Evolutionary conservation across 352 stramenopile genomes (phyloP), one percentile per base, ranked within the genome.

Genomic region (Pythium myriotylum): DNA sequence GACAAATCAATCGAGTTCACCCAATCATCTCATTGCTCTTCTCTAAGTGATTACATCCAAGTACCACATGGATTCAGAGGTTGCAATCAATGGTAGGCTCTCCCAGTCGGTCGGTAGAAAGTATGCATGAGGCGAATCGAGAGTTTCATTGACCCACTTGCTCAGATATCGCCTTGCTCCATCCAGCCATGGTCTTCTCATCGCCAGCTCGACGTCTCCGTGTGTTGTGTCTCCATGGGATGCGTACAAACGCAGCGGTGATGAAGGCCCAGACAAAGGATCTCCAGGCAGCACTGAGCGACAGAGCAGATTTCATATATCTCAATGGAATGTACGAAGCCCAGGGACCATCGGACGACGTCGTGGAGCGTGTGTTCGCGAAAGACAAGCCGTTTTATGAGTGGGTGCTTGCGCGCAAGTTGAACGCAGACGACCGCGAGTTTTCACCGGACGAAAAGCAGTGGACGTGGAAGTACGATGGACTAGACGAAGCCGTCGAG

Each of bases 401-500:
- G 19, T 35, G 24, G 47, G 37, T 43, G 8, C 13, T 43, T 14
- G 37, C 37, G 17, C 26, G 19, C 47, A 19, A 52, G n/a, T 8
- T 29, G 45, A 52, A 52, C 14, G 20, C 5, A 22, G 23, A 54
- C 20, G 47, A 54, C 47, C 20, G 6, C 12, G 47, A 54, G 19
- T 14, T 17, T 39, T 24, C 27, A 12, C 47, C 47, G 5, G 24
- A 54, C 20, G 26, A 54, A 17, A 29, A 29, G 20, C 24, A 39
- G 10, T 54, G 47, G 47, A 54, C 20, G 47, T 54, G 47, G 47
- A 54, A 54, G 17, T 43, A 43, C n/a, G 37, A 16, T 16, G 13
- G 37, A n/a, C 17, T 43, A 10, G 29, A 35, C 10, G 29, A 35
- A 35, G 67, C 65, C 8, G 51, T 89, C 40, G 72, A 62, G 26